Conservation (phyloP, 2,329 filamentous ascomycete species). For the Tetracladium maxilliforme region DNA sequence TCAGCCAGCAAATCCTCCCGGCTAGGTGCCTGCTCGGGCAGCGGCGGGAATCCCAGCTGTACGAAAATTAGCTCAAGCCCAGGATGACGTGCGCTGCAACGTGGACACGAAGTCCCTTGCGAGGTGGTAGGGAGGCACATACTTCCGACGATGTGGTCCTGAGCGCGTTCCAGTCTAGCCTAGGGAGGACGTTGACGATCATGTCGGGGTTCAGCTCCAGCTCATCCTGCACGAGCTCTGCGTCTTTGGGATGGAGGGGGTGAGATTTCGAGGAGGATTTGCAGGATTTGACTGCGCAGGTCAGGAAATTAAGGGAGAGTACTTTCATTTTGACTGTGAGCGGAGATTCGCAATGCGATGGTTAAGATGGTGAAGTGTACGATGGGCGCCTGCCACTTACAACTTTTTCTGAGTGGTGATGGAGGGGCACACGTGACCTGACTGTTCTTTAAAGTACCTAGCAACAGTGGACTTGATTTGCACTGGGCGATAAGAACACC, state of each 20-base stretch:
- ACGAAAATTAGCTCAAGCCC: slow-evolving; percentile 9
- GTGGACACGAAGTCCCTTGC: background rate
- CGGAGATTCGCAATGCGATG: too few species aligned
- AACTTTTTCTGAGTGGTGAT: too few species aligned
- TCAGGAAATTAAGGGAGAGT: slow-evolving; percentile 89
- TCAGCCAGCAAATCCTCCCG: slow-evolving; percentile 46
- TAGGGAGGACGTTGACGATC: slow-evolving; percentile 69
- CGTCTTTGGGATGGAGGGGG: slow-evolving; percentile 83
- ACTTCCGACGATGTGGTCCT: slow-evolving; percentile 65
- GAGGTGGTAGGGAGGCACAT: slow-evolving; percentile 11
- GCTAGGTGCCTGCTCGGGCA: slow-evolving; percentile 51
- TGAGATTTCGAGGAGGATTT: slow-evolving; percentile 69
- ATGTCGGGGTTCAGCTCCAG: slow-evolving; percentile 70
- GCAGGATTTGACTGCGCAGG: slow-evolving; percentile 91
- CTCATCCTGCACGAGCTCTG: slow-evolving; percentile 75
- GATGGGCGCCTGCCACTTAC: too few species aligned
- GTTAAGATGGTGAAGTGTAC: too few species aligned
- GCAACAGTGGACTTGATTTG: too few species aligned
- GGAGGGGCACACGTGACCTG: too few species aligned
- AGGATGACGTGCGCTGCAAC: slow-evolving; percentile 2
- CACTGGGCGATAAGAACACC: too few species aligned
- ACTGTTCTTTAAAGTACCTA: too few species aligned
- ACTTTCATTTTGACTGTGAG: slow-evolving; percentile 86
- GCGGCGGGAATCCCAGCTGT: slow-evolving; percentile 64
- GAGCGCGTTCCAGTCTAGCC: slow-evolving; percentile 79